Evolutionary conservation across 129 eudicot genomes (phyloP).

Genomic region (sunflower (Helianthus annuus)): HanXRQr2.0-SUNRISE NC_035445.2:82279445-82279944

Average conservation of each 20-base stretch:
- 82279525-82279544: constrained; percentile 4
- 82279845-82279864: neutral
- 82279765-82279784: no score
- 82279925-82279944: no score
- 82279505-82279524: neutral
- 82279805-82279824: neutral
- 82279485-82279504: neutral
- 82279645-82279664: constrained; percentile 38
- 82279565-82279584: constrained; percentile 38
- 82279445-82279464: neutral
- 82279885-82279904: no score
- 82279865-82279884: neutral
- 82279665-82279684: constrained; percentile 41
- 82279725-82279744: neutral
- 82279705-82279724: neutral
- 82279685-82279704: constrained; percentile 31
- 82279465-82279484: neutral
- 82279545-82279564: neutral
- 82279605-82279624: constrained; percentile 41
- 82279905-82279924: no score
- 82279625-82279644: constrained; percentile 37
- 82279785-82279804: neutral
- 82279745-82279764: neutral
- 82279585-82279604: constrained; percentile 41
- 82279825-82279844: neutral